phyloP scores from a whole-genome alignment of 108 stramenopile species.

The Cyclotella atomus region DNA sequence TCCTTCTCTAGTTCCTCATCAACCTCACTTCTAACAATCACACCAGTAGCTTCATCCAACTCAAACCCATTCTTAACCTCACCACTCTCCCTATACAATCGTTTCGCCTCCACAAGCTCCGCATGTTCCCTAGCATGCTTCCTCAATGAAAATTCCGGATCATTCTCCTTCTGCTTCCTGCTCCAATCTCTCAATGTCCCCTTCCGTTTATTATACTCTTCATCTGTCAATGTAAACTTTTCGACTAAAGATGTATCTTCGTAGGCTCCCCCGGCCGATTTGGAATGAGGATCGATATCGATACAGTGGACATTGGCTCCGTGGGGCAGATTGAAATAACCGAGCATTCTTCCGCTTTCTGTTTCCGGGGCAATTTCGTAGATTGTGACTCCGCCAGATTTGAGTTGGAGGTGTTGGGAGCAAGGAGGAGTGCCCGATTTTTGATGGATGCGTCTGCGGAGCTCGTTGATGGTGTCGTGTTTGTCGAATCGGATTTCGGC shows the following conservation, averaged over 20 bases:
- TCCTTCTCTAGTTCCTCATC: constrained; percentile 21
- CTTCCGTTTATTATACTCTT: constrained; percentile 91
- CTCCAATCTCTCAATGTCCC: constrained; percentile 94
- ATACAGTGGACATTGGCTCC: constrained; percentile 92
- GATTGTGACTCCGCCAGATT: constrained; percentile 57
- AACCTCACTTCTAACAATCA: constrained; percentile 39
- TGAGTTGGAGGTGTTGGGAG: constrained; percentile 87
- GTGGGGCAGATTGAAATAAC: constrained; percentile 80
- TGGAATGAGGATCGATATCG: constrained; percentile 91
- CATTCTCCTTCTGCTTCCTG: constrained; percentile 80
- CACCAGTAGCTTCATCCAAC: constrained; percentile 63
- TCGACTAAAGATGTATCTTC: constrained; percentile 90
- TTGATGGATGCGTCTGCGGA: constrained; percentile 85
- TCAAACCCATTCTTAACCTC: constrained; percentile 68
- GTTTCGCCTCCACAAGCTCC: constrained; percentile 71
- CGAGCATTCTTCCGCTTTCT: constrained; percentile 82
- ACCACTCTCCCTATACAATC: constrained; percentile 60
- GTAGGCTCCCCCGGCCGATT: constrained; percentile 80
- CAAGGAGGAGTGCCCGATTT: constrained; percentile 92
- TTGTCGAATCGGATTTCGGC: constrained; percentile 95
- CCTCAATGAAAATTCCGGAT: constrained; percentile 82
- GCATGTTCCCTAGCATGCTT: constrained; percentile 81
- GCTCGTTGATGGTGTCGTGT: constrained; percentile 76
- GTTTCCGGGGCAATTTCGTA: constrained; percentile 60
- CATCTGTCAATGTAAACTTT: constrained; percentile 94